Conservation (phyloP, 1,284 basidiomycete species). For the Rhodofomes roseus region DNA sequence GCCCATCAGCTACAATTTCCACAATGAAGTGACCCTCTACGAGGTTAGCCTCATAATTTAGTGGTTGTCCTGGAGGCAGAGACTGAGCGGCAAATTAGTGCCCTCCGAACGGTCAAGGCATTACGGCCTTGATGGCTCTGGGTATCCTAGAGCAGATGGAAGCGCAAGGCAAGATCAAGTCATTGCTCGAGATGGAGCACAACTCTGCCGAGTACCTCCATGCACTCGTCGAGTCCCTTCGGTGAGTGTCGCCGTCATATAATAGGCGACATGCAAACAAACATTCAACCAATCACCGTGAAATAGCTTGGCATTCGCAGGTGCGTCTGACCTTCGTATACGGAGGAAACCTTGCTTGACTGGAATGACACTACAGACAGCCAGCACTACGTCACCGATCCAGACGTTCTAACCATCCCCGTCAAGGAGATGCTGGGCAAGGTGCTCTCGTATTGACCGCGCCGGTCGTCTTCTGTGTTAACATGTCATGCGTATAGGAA, state of each 20-base stretch:
- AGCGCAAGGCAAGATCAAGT: conserved; percentile 64
- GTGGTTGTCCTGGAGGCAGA: not conserved
- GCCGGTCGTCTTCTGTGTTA: not conserved
- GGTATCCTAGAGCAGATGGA: conserved; percentile 90
- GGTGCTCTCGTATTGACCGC: conserved; percentile 42
- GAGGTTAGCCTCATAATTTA: conserved; percentile 52
- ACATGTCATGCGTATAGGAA: conserved; percentile 44
- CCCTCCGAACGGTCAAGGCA: conserved; percentile 91
- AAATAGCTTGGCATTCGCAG: conserved; percentile 70
- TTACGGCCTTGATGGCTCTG: conserved; percentile 90
- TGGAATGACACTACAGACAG: conserved; percentile 51
- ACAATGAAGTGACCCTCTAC: conserved; percentile 75
- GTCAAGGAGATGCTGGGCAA: conserved; percentile 79
- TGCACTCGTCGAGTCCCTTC: conserved; percentile 77
- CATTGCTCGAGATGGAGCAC: conserved; percentile 79
- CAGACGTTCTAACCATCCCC: conserved; percentile 70
- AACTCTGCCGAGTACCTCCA: conserved; percentile 90
- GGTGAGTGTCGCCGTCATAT: conserved; percentile 39
- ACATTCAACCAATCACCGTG: not conserved
- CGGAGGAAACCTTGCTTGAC: too few species aligned
- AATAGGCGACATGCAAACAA: conserved; percentile 14
- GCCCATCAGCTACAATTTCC: conserved; percentile 90
- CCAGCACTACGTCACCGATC: conserved; percentile 87
- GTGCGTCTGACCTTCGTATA: conserved; percentile 31
- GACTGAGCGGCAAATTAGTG: conserved; percentile 48